Conservation (phyloP, 2,329 filamentous ascomycete species). For the Fusarium duplospermum region DNA sequence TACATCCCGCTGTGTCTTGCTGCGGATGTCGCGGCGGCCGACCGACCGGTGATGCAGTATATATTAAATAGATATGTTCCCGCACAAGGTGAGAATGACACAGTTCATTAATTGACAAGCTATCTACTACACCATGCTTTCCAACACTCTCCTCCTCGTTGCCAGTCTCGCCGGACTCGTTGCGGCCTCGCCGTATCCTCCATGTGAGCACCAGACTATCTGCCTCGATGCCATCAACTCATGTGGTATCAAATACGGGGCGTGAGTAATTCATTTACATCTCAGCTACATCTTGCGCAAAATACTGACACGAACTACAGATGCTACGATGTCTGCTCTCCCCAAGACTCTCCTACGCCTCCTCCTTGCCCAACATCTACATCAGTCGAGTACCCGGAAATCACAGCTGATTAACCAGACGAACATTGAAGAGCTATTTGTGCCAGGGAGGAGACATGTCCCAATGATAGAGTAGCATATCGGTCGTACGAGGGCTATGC, state of each 20-base stretch:
- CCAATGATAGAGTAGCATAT: not conserved
- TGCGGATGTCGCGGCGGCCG: not conserved
- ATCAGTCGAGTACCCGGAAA: slow-evolving; percentile 22
- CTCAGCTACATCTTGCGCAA: not conserved
- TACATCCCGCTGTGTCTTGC: not conserved
- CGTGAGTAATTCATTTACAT: slow-evolving; percentile 28
- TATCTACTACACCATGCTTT: slow-evolving; percentile 17
- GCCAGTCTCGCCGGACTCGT: slow-evolving; percentile 20
- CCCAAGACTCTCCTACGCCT: slow-evolving; percentile 34
- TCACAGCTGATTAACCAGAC: not conserved
- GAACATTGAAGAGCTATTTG: not conserved
- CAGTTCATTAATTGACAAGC: not conserved
- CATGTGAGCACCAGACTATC: slow-evolving; percentile 17
- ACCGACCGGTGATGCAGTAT: not conserved
- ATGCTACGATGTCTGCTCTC: slow-evolving; percentile 47
- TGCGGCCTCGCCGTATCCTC: slow-evolving; percentile 5
- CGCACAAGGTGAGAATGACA: not conserved
- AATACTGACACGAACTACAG: slow-evolving; percentile 29
- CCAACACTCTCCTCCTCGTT: slow-evolving; percentile 13
- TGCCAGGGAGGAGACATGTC: not conserved
- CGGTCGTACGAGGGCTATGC: not conserved
- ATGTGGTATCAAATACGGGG: slow-evolving; percentile 44
- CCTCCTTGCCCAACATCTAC: slow-evolving; percentile 37
- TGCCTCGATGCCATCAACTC: slow-evolving; percentile 46
- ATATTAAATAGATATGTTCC: slow-evolving; percentile 13